These are phyloP conservation scores for Cystofilobasidium capitatum DNA, from an alignment of 768 basidiomycete genomes.

Conservation along the genomic window DNA sequence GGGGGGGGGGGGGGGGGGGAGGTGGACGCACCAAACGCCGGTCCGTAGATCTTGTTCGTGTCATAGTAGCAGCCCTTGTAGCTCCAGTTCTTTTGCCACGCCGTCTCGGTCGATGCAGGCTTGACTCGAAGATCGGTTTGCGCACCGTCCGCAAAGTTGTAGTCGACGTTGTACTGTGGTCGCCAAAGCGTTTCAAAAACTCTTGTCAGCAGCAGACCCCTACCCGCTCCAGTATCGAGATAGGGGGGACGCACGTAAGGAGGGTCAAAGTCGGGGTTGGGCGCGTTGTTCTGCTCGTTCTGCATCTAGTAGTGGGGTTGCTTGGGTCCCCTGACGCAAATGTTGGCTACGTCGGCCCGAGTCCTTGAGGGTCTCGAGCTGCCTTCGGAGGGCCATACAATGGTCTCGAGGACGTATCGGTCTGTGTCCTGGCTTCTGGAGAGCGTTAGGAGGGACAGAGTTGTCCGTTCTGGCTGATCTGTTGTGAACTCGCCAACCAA, in stretches of 20 bases:
- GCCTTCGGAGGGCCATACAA: slow-evolving; percentile 69
- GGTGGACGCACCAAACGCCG: not conserved
- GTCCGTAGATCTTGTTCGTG: not conserved
- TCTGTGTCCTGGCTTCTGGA: slow-evolving; percentile 68
- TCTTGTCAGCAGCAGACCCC: no score
- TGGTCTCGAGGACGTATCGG: slow-evolving; percentile 66
- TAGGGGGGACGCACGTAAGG: no score
- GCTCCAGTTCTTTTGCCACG: not conserved
- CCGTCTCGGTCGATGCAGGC: not conserved
- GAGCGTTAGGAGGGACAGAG: not conserved
- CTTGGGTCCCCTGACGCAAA: no score
- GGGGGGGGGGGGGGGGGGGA: not conserved
- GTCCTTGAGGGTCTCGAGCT: slow-evolving; percentile 59
- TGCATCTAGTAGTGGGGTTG: no score
- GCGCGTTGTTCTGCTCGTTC: no score
- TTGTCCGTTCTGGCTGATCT: not conserved
- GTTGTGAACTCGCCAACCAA: slow-evolving; percentile 64
- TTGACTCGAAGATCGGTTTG: not conserved
- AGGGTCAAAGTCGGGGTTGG: no score
- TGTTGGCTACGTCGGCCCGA: no score
- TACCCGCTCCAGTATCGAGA: no score
- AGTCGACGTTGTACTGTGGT: slow-evolving; percentile 4
- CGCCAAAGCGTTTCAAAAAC: no score
- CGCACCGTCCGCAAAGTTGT: not conserved
- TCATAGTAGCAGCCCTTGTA: not conserved